These are phyloP conservation scores for Pichia kluyveri DNA, from an alignment of 805 yeast species.

Conservation along the genomic window DNA sequence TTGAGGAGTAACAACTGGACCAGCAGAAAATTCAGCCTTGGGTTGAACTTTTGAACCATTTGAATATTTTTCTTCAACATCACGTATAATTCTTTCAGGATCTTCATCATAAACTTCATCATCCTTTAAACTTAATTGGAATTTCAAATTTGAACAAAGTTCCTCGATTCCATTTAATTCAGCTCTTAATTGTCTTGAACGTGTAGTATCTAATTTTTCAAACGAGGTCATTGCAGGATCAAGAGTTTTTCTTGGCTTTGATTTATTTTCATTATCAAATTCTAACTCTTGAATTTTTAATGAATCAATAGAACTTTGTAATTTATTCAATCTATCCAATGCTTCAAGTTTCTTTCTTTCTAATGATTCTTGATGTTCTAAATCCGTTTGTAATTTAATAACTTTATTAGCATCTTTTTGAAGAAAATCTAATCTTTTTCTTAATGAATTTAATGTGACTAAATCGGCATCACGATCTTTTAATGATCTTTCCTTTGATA, in stretches of 20 bases:
- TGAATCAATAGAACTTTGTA: constrained; percentile 37
- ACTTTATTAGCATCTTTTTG: constrained; percentile 73
- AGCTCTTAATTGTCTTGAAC: constrained; percentile 14
- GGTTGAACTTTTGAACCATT: constrained; percentile 21
- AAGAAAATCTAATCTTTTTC: constrained; percentile 49
- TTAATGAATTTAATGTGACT: constrained; percentile 43
- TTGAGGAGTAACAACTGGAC: constrained; percentile 5
- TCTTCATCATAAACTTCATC: constrained; percentile 13
- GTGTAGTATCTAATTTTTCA: constrained; percentile 9
- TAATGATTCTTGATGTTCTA: constrained; percentile 43
- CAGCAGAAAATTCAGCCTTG: constrained; percentile 13
- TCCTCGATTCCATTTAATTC: constrained; percentile 20
- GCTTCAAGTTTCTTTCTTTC: constrained; percentile 56
- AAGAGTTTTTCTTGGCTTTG: constrained; percentile 13
- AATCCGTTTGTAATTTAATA: constrained; percentile 48
- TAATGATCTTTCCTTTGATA: neutral
- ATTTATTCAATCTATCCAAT: constrained; percentile 58
- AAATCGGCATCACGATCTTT: constrained; percentile 38
- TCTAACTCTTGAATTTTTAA: constrained; percentile 15
- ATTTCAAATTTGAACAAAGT: constrained; percentile 19
- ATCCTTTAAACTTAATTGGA: constrained; percentile 19
- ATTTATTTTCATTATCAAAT: neutral
- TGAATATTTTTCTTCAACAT: constrained; percentile 22
- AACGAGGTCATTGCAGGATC: constrained; percentile 19
- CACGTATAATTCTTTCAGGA: constrained; percentile 16